A percentile compares a stretch with the other conserved stretches of the same genome.
Conservation (phyloP, 1,284 basidiomycete genomes). For the Flammula alnicola region DNA sequence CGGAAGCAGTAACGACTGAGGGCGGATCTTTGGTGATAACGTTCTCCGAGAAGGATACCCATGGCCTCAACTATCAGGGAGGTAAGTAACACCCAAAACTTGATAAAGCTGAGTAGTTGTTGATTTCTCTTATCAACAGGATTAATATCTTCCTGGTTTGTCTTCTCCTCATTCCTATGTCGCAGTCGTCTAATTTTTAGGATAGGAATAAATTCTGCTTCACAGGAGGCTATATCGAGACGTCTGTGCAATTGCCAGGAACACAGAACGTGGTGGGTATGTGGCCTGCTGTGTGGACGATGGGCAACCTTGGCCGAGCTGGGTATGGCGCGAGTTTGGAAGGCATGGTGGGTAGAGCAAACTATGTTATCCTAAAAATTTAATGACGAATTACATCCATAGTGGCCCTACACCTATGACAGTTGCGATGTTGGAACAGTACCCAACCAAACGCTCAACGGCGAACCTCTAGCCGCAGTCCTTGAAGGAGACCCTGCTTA, state of each 20-base stretch:
- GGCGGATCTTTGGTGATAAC: constrained; percentile 85
- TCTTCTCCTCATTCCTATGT: not conserved
- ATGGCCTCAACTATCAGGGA: constrained; percentile 78
- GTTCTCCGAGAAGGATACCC: constrained; percentile 62
- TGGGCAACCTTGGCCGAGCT: constrained; percentile 65
- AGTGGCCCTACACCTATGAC: constrained; percentile 84
- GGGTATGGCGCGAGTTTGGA: constrained; percentile 55
- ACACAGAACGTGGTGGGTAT: constrained; percentile 59
- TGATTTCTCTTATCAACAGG: constrained; percentile 37
- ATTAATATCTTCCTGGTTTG: constrained; percentile 48
- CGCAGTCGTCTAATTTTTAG: not conserved
- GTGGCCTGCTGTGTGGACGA: constrained; percentile 80
- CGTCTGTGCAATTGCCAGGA: constrained; percentile 82
- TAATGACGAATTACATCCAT: constrained; percentile 2
- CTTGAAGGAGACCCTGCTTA: constrained; percentile 51
- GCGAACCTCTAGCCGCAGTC: constrained; percentile 43
- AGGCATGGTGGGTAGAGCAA: constrained; percentile 43
- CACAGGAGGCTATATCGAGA: constrained; percentile 80
- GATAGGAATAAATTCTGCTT: constrained; percentile 93
- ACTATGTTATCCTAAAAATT: not conserved
- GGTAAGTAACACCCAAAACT: constrained; percentile 37
- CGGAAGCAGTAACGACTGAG: constrained; percentile 80
- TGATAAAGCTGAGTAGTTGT: not conserved
- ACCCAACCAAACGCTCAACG: constrained; percentile 58
- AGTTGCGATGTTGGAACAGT: constrained; percentile 75